Conservation (phyloP, 2,329 filamentous ascomycete species). For the Aspergillus fischeri region DNA sequence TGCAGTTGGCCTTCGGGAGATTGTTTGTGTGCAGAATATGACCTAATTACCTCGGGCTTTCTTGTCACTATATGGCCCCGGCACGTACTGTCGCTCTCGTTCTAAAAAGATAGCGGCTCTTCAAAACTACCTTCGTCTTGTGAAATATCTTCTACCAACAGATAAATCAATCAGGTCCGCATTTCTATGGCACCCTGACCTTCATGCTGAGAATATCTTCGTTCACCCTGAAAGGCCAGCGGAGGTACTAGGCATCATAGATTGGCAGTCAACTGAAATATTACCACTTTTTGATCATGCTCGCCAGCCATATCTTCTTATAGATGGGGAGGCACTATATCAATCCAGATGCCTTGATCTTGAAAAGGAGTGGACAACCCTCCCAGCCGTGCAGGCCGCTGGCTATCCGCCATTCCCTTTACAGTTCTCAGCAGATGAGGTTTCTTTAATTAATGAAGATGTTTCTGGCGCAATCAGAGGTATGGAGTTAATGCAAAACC, state of each 20-base stretch:
- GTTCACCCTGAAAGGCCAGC: constrained; percentile 17
- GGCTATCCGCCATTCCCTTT: constrained; percentile 4
- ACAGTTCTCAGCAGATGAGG: constrained; percentile 5
- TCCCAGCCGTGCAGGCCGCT: too few species aligned
- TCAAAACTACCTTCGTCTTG: constrained; percentile 25
- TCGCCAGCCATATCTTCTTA: constrained; percentile 27
- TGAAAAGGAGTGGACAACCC: too few species aligned
- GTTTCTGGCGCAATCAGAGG: constrained; percentile 5
- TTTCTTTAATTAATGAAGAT: constrained; percentile 7
- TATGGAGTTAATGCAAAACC: constrained; percentile 6
- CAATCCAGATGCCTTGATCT: constrained; percentile 25
- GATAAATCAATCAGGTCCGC: constrained; percentile 21
- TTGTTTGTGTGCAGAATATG: constrained; percentile 26
- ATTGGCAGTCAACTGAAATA: constrained; percentile 25
- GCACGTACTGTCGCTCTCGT: constrained; percentile 32
- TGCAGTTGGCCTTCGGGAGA: constrained; percentile 32
- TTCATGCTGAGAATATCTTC: constrained; percentile 34
- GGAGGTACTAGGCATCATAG: constrained; percentile 20
- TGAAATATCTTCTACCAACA: constrained; percentile 23
- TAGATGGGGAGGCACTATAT: too few species aligned
- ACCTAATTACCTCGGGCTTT: constrained; percentile 28
- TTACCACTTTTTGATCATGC: constrained; percentile 37
- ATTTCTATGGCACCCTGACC: constrained; percentile 35
- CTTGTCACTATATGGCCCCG: constrained; percentile 33
- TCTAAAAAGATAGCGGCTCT: constrained; percentile 30